Conservation (phyloP, 73 alveolate species). For the Breviolum minutum region DNA sequence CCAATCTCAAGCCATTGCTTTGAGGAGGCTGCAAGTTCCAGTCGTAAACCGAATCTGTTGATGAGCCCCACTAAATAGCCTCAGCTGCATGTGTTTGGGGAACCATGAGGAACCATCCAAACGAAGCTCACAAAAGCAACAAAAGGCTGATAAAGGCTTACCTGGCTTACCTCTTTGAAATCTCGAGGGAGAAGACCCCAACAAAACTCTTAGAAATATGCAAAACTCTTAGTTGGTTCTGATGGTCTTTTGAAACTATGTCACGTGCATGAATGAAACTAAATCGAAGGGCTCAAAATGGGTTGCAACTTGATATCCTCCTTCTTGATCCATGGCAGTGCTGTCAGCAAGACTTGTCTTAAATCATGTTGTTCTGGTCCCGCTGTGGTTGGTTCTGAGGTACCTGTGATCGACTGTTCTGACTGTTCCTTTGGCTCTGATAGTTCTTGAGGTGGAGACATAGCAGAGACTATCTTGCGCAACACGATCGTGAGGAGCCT, state of each 20-base stretch:
- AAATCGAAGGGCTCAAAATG: background rate
- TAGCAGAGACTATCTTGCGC: conserved; percentile 1
- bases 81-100: background rate
- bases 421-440: background rate
- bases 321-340: background rate
- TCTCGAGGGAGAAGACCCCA: too few species aligned
- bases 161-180: too few species aligned
- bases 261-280: background rate
- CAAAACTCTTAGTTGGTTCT: too few species aligned
- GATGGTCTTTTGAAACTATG: too few species aligned
- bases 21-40: background rate
- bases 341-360: background rate
- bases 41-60: background rate
- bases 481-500: background rate
- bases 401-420: background rate
- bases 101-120: too few species aligned
- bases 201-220: too few species aligned
- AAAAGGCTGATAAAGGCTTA: too few species aligned
- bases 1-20: background rate
- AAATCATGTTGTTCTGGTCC: conserved; percentile 1
- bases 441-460: background rate
- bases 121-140: too few species aligned
- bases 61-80: background rate
- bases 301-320: conserved; percentile 10
- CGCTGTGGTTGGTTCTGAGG: background rate